A percentile compares a stretch with the other conserved stretches of the same genome.
Evolutionary conservation across 2,329 filamentous ascomycete species (phyloP).

Genomic region (Paecilomyces sp.): DNA sequence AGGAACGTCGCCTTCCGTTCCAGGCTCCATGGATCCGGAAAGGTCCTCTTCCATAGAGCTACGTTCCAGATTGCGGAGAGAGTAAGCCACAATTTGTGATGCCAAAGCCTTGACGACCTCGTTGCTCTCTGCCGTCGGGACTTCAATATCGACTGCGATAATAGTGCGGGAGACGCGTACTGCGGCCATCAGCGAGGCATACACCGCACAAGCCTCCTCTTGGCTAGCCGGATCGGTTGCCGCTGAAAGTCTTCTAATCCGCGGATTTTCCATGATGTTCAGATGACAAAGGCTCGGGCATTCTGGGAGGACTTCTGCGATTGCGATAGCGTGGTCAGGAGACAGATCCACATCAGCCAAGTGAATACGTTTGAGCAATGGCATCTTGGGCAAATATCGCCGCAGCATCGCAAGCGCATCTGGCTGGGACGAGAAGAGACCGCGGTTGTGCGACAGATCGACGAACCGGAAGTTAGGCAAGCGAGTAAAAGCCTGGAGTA

Average conservation of each 20-base stretch:
- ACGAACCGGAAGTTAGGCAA: constrained; percentile 76
- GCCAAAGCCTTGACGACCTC: constrained; percentile 88
- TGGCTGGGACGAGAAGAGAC: constrained; percentile 67
- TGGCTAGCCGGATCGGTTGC: constrained; percentile 72
- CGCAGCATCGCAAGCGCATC: constrained; percentile 68
- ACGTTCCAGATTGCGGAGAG: constrained; percentile 80
- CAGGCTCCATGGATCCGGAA: constrained; percentile 36
- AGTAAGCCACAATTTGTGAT: constrained; percentile 92
- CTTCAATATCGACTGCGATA: constrained; percentile 85
- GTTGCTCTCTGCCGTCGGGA: constrained; percentile 71
- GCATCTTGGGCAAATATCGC: constrained; percentile 76
- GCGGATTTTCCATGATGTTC: constrained; percentile 72
- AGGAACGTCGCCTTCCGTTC: constrained; percentile 43
- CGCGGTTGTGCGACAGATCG: constrained; percentile 83
- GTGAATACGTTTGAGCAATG: constrained; percentile 73
- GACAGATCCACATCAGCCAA: constrained; percentile 77
- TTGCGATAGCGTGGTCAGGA: constrained; percentile 79
- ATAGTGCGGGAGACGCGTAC: constrained; percentile 75
- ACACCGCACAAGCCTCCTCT: constrained; percentile 90
- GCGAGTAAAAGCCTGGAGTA: constrained; percentile 66
- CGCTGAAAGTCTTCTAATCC: constrained; percentile 59
- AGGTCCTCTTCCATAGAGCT: constrained; percentile 59
- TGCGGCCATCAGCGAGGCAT: constrained; percentile 83
- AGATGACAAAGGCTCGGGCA: constrained; percentile 74
- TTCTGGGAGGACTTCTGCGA: constrained; percentile 87